Base-by-base conservation (phyloP, 2,329 filamentous ascomycete species). In the Moelleriella libera region DNA sequence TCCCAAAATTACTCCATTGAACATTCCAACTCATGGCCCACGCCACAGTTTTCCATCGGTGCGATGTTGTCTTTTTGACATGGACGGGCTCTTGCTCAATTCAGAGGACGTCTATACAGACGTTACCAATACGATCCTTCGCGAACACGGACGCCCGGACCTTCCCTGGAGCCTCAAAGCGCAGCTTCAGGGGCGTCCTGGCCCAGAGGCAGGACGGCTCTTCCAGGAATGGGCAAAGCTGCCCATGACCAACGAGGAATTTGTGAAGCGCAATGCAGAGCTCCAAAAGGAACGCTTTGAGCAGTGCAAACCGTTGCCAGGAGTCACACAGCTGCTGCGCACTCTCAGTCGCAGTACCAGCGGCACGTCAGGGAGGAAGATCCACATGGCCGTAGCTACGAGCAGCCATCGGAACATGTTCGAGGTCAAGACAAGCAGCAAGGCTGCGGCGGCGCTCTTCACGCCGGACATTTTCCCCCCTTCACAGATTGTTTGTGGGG, bases 161-260 rank as follows among this genome's bases (percentile, higher is more conserved):
- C 9, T 47, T 14, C 40, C 45, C 4, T 43, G 40, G 30, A 32
- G 11, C 6, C 2, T 47, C 30, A 37, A 43, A 6, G 45, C 45
- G 6, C 12, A 37, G 40, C 39, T 47, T 29, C 40, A 43, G 21
- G 45, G 45, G 5, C 40, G 40, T 5, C 45, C 41, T 9, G 41
- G 30, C 3, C 40, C 29, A 11, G 40, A 14, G 21, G 30, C 40
- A 12, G 12, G 9, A 14, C 29, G 30, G 9, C 10, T 47, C 5
- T 43, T 47, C 14, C 40, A 47, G 5, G 30, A 47, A 28, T 47
- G 45, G 45, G 45, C 45, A 5, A 9, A 47, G 11, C 14, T 47
- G 28, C 45, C 41, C 0, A 47, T 43, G 4, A 32, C 45, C 12
- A 7, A 34, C 30, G 45, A 43, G 4, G 30, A 43, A 10, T 12